Evolutionary conservation across 768 basidiomycete species (phyloP), one percentile per base, ranked within the genome.

Genomic region (Agrocybe praecox): DNA sequence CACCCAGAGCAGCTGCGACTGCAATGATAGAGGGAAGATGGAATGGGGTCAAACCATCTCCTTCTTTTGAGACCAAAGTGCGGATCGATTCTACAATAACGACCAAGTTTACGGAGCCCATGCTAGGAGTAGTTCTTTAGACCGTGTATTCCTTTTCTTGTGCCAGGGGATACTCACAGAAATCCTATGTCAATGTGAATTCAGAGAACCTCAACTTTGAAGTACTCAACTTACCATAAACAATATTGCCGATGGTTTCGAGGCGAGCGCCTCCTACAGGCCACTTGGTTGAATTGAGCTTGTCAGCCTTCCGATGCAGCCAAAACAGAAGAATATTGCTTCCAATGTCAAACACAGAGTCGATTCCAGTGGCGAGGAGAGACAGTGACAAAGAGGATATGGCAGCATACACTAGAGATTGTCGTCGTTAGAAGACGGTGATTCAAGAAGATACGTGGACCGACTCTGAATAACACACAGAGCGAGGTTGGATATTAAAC

Each of bases 51-150:
- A 83, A 75, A 2, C 84, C 78, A 22, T 76, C 79, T 40, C 74
- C 72, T 19, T 74, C 70, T 52, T 86, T 86, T 1, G 83, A 78
- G 48, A 88, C 73, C 33, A 98, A 74, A n/a, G 83, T 78, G 47
- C 87, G 87, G 32, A 87, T 76, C 10, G 94, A 92, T 72, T 96
- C 92, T 45, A 97, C 94, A 49, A 95, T 84, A 60, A 98, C 84
- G 52, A 97, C 87, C 29, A 98, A 73, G 73, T 96, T 98, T 62
- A 96, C 95, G 4, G 91, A 85, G 54, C 84, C 85, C 95, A 97
- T 98, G 47, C 94, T 93, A 59, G 42, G 22, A 58, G 48, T n/a
- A n/a, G n/a, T 14, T n/a, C 45, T 22, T 40, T 24, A 4, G n/a
- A 42, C 12, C 44, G 17, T 3, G 33, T 26, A 46, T 14, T 15